Base-by-base conservation (phyloP, 2,329 filamentous ascomycete species). In the Plectosphaerella plurivora region DNA sequence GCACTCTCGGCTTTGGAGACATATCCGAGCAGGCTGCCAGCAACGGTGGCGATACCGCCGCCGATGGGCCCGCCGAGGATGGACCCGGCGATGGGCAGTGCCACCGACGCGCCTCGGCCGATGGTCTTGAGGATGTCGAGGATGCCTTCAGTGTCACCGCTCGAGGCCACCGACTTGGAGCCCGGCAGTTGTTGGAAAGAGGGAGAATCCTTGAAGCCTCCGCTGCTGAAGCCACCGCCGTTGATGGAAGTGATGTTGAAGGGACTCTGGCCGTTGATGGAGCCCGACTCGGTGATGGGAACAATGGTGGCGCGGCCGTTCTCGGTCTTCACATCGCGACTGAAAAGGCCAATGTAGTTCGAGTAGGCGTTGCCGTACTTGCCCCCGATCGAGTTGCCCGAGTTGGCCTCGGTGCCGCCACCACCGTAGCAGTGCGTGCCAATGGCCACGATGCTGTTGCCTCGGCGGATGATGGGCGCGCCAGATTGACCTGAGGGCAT, bases 361-460 rank as follows among this genome's bases (percentile, higher is more conserved):
- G 52, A 45, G 50, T 62, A 65, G 45, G 61, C 48, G 36, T 61
- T 65, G 0, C 62, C 63, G 15, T 55, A 44, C 0, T 41, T 9
- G 2, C 54, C 53, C 8, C 55, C 54, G 20, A 66, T 65, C 5
- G 61, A 28, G 49, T 57, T 65, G n/a, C 61, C 64, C 33, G 58
- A 57, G 49, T 65, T 65, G 3, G 24, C 58, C 6, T 61, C 63
- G 24, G 12, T 25, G 18, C 50, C 51, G 2, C 56, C 58, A 12
- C 57, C 57, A 11, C 60, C 59, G 46, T 63, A 64, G 16, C 58
- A 61, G 51, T 68, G 65, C 2, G 61, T 60, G 35, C 63, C 63
- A 16, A 68, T 65, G 9, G 56, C 53, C 7, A 51, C 39, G 12
- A 59, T 33, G 14, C 52, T 24, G 35, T 44, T 49, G 15, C 51